Base-by-base conservation (phyloP, 2,329 filamentous ascomycete species). In the Metarhizium humberi region DNA sequence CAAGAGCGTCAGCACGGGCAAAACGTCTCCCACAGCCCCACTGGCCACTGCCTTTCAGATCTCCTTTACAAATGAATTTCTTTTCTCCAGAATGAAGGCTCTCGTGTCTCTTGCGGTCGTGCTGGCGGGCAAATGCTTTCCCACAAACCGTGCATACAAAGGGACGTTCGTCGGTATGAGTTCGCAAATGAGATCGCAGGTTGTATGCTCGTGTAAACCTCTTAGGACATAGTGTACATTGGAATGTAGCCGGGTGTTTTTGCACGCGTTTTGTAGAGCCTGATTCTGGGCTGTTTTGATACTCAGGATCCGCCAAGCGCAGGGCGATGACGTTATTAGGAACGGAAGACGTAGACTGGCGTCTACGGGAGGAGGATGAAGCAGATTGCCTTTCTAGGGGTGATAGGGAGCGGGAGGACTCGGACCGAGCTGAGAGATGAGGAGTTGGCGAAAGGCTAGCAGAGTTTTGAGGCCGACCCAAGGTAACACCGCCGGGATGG, bases 91-190 rank as follows among this genome's bases (percentile, higher is more conserved):
- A 95, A 67, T 99, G 94, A 46, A 99, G 76, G 43, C 92, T 92
- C 73, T 99, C 94, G 71, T 99, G 94, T 43, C 94, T 87, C 73
- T 99, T 99, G 49, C 94, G 87, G 69, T 99, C 94, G 67, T 99
- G 94, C 67, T 99, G 94, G 30, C 94, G 87, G 6, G 94, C 94
- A 73, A 99, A 99, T 0, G 94, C 94, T 71, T 99, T 99, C 53
- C 90, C 90, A 63, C 94, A 99, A 8, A 97, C 90, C 0, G 90
- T 96, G 67, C 94, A 99, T 3, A 97, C 92, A 66, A 97, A 99
- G 0, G 94, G 94, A 50, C 94, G 83, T 75, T 99, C 94, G 65
- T 99, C 94, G 0, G 94, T 99, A 67, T 99, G 94, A 0, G 94
- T 99, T 50, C 94, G 88, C 57, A 97, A 73, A 73, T 99, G 94